These are phyloP conservation scores for Pisolithus sp. DNA, from an alignment of 768 basidiomycete species.

Conservation along the genomic window DNA sequence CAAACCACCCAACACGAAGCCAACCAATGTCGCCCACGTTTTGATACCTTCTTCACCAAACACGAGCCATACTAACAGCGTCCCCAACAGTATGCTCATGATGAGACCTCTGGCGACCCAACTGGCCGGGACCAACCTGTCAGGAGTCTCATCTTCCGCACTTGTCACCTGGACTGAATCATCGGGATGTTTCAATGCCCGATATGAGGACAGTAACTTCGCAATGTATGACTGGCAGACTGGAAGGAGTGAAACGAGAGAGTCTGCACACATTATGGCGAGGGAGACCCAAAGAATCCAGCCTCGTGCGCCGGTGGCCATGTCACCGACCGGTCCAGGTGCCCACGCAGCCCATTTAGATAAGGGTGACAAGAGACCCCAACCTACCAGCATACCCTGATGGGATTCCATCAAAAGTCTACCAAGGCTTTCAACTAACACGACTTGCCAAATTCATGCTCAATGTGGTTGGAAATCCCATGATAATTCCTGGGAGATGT, in stretches of 20 bases:
- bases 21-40: slow-evolving; percentile 89
- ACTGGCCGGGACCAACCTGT: slow-evolving; percentile 69
- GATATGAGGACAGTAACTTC: slow-evolving; percentile 26
- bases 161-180: slow-evolving; percentile 31
- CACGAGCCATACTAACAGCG: slow-evolving; percentile 76
- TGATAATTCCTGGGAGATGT: slow-evolving; percentile 71
- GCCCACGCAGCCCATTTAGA: slow-evolving; percentile 85
- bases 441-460: slow-evolving; percentile 80
- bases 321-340: slow-evolving; percentile 84
- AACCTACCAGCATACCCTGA: slow-evolving; percentile 94
- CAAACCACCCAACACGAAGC: slow-evolving; percentile 75
- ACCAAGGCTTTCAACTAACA: background rate
- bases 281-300: slow-evolving; percentile 97
- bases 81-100: slow-evolving; percentile 60
- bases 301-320: slow-evolving; percentile 82
- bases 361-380: slow-evolving; percentile 89
- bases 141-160: slow-evolving; percentile 68
- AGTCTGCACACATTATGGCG: slow-evolving; percentile 94
- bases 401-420: slow-evolving; percentile 1
- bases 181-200: slow-evolving; percentile 20
- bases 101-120: slow-evolving; percentile 75
- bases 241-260: slow-evolving; percentile 78
- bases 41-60: slow-evolving; percentile 91
- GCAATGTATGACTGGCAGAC: slow-evolving; percentile 51
- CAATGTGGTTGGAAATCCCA: slow-evolving; percentile 92